These are phyloP conservation scores for Thermochaetoides thermophila DNA, from an alignment of 495 filamentous ascomycete genomes.

Conservation along the genomic window DNA sequence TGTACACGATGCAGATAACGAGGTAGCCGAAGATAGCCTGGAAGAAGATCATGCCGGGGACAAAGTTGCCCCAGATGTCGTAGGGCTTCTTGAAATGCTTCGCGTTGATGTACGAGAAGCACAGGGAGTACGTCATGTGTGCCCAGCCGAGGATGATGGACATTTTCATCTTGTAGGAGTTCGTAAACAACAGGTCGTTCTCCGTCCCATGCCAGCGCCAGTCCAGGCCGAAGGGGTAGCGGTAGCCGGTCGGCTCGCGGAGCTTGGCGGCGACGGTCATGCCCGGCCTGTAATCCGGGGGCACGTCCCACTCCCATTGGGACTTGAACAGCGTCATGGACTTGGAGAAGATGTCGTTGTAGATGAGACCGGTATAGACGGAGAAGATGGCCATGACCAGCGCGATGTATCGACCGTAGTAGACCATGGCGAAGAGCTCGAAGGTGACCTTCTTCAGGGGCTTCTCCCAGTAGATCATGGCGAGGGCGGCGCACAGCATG, in stretches of 20 bases:
- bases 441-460: conserved; percentile 80
- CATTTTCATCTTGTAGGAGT: conserved; percentile 99
- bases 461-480: conserved; percentile 95
- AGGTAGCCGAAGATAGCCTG: conserved; percentile 98
- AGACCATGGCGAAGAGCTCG: conserved; percentile 93
- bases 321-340: conserved; percentile 74
- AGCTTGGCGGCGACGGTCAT: conserved; percentile 46
- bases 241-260: conserved; percentile 40
- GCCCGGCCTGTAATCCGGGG: conserved; percentile 46
- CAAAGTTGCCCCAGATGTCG: conserved; percentile 92
- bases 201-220: conserved; percentile 95
- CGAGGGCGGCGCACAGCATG: conserved; percentile 61
- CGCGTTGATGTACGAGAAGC: conserved; percentile 83
- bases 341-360: conserved; percentile 96
- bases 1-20: conserved; percentile 85
- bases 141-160: conserved; percentile 90
- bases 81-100: conserved; percentile 86
- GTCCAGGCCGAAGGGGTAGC: conserved; percentile 91
- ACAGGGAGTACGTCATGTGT: conserved; percentile 97
- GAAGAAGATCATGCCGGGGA: conserved; percentile 98
- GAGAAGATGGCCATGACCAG: conserved; percentile 95
- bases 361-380: conserved; percentile 91
- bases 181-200: conserved; percentile 84
- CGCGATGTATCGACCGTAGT: conserved; percentile 97
- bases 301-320: conserved; percentile 68